Conservation (phyloP, 108 stramenopile species). For the Skeletonema costatum region DNA sequence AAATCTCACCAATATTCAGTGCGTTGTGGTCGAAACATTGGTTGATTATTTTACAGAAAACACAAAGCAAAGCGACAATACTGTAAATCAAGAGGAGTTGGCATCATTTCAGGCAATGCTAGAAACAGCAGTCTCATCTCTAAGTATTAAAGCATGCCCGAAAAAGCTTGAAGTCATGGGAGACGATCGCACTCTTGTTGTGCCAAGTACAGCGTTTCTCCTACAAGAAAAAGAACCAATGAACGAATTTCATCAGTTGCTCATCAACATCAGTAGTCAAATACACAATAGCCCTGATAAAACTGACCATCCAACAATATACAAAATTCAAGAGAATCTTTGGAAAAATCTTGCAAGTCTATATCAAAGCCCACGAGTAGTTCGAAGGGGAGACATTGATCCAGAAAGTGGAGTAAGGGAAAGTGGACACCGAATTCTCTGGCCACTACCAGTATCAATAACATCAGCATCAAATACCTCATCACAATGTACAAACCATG, state of each 20-base stretch:
- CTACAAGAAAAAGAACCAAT: neutral
- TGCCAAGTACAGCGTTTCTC: constrained; percentile 42
- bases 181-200: constrained; percentile 77
- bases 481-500: constrained; percentile 21
- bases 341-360: constrained; percentile 57
- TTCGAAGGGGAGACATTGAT: constrained; percentile 77
- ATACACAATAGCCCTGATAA: neutral
- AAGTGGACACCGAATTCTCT: constrained; percentile 76
- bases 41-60: constrained; percentile 4
- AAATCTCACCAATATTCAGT: constrained; percentile 27
- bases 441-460: constrained; percentile 39
- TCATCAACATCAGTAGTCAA: neutral
- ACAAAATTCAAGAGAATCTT: constrained; percentile 37
- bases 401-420: constrained; percentile 73
- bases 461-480: constrained; percentile 18
- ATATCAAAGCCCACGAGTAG: constrained; percentile 59
- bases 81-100: neutral
- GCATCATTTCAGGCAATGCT: constrained; percentile 8
- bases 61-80: neutral
- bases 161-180: constrained; percentile 72
- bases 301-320: neutral
- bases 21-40: constrained; percentile 23
- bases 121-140: constrained; percentile 22
- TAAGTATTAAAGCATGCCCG: constrained; percentile 41
- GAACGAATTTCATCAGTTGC: neutral